These are phyloP conservation scores for Phytopythium boreale DNA, from an alignment of 352 stramenopile genomes.

Conservation along the genomic window DNA sequence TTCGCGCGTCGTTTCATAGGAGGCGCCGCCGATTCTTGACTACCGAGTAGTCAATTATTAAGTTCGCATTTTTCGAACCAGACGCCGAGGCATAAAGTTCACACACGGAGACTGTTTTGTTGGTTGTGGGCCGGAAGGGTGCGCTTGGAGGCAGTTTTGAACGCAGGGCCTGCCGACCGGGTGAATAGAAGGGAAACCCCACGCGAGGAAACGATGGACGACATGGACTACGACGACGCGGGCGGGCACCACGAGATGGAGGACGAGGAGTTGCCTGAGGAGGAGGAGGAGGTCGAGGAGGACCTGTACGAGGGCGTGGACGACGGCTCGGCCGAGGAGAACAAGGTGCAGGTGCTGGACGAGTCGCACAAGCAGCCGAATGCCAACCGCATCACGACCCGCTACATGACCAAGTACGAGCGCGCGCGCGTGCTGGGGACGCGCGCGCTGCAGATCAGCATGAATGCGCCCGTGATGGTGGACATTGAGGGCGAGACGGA, in stretches of 20 bases:
- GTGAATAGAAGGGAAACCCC: not conserved
- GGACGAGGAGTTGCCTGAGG: slow-evolving; percentile 79
- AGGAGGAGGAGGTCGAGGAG: slow-evolving; percentile 75
- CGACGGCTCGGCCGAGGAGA: slow-evolving; percentile 47
- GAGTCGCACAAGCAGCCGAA: slow-evolving; percentile 87
- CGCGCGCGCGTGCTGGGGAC: slow-evolving; percentile 97
- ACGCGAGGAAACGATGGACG: slow-evolving; percentile 56
- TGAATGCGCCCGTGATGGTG: slow-evolving; percentile 96
- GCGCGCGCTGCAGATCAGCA: slow-evolving; percentile 98
- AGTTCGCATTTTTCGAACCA: not conserved
- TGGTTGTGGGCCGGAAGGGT: not conserved
- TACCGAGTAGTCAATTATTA: slow-evolving; percentile 1
- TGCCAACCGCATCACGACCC: slow-evolving; percentile 93
- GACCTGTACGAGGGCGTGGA: slow-evolving; percentile 69
- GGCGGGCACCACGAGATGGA: slow-evolving; percentile 73
- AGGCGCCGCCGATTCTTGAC: not conserved
- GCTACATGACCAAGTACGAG: slow-evolving; percentile 99
- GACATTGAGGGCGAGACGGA: slow-evolving; percentile 98
- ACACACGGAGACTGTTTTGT: not conserved
- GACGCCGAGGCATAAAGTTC: not conserved
- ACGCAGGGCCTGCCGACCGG: not conserved
- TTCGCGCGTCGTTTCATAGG: slow-evolving; percentile 5
- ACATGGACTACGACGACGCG: slow-evolving; percentile 85
- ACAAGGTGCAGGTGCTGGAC: slow-evolving; percentile 75
- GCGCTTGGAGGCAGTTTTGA: slow-evolving; percentile 6